phyloP scores from a whole-genome alignment of 108 stramenopile genomes.

The Mediolabrus comicus region DNA sequence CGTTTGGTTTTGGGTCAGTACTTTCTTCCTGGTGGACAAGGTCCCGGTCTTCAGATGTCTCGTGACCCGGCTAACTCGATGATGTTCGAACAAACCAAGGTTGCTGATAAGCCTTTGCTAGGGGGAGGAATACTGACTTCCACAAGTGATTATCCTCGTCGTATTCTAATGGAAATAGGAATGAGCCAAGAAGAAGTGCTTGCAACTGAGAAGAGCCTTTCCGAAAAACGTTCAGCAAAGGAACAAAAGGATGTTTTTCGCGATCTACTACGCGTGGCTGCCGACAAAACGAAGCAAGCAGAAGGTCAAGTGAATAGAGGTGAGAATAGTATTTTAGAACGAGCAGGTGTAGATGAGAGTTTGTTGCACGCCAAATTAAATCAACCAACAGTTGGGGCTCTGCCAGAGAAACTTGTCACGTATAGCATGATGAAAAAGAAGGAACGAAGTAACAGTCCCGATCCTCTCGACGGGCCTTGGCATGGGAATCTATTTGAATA shows the following conservation, averaged over 20 bases:
- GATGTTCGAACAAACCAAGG: conserved; percentile 78
- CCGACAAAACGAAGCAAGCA: conserved; percentile 62
- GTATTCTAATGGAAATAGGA: conserved; percentile 67
- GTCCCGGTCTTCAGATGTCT: conserved; percentile 68
- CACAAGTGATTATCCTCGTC: conserved; percentile 75
- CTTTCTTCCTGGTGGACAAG: conserved; percentile 85
- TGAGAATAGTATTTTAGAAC: conserved; percentile 53
- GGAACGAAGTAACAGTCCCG: conserved; percentile 17
- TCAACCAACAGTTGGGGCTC: conserved; percentile 42
- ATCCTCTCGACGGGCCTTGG: conserved; percentile 31
- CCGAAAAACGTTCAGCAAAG: conserved; percentile 76
- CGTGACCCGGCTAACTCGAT: conserved; percentile 25
- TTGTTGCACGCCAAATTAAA: conserved; percentile 55
- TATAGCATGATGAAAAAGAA: conserved; percentile 61
- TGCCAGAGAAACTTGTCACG: conserved; percentile 80
- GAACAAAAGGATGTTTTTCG: conserved; percentile 85
- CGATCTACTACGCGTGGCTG: conserved; percentile 73
- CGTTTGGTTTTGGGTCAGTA: conserved; percentile 83
- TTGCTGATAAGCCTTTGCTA: conserved; percentile 67
- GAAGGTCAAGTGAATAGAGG: conserved; percentile 35
- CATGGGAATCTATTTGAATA: conserved; percentile 33
- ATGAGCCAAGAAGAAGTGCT: conserved; percentile 50
- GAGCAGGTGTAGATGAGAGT: conserved; percentile 69
- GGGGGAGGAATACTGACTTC: conserved; percentile 82
- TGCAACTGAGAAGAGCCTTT: conserved; percentile 60